Conservation (phyloP, 176 grass and related monocot species). For the Alopecurus myosuroides region DNA sequence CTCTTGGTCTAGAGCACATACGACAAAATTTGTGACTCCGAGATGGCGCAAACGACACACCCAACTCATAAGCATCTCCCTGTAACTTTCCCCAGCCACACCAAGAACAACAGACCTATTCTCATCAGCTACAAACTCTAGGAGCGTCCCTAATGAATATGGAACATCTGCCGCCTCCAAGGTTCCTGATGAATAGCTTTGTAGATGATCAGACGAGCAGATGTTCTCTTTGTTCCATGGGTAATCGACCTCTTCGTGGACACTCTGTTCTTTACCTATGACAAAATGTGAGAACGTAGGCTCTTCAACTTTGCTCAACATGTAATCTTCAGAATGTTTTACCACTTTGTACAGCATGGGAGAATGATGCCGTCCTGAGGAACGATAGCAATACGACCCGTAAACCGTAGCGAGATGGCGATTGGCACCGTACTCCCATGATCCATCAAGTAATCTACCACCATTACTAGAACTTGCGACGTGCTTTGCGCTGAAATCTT, state of each 20-base stretch:
- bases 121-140: constrained; percentile 42
- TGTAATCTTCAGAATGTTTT: constrained; percentile 45
- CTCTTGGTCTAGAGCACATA: constrained; percentile 79
- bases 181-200: constrained; percentile 22
- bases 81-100: constrained; percentile 74
- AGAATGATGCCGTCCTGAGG: constrained; percentile 4
- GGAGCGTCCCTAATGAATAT: constrained; percentile 47
- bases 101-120: constrained; percentile 70
- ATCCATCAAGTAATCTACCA: not conserved
- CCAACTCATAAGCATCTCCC: constrained; percentile 97
- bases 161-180: constrained; percentile 13
- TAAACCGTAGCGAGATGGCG: constrained; percentile 59
- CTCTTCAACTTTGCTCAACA: constrained; percentile 39
- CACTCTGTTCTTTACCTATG: constrained; percentile 6
- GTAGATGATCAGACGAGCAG: not conserved
- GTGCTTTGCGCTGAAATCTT: constrained; percentile 18
- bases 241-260: not conserved
- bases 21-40: constrained; percentile 56
- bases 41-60: constrained; percentile 68
- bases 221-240: not conserved
- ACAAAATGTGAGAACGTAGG: constrained; percentile 1
- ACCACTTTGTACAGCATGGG: constrained; percentile 38
- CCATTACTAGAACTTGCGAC: not conserved
- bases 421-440: constrained; percentile 49
- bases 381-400: constrained; percentile 47